These are phyloP conservation scores for Blastobotrys robertii DNA, from an alignment of 805 yeast species.

Conservation along the genomic window DNA sequence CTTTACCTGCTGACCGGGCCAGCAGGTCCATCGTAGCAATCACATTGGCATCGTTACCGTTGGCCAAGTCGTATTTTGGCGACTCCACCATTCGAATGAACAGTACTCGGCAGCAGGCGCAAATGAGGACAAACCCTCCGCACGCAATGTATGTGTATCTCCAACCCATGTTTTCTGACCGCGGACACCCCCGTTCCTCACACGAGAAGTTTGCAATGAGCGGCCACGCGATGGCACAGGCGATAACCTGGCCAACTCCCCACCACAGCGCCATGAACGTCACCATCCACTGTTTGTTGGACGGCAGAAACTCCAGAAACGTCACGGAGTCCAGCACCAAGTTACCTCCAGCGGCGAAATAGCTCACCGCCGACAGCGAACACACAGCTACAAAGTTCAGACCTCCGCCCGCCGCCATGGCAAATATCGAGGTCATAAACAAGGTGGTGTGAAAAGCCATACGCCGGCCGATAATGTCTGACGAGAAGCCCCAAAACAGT, in stretches of 20 bases:
- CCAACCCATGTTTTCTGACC: conserved; percentile 49
- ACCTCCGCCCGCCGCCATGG: conserved; percentile 47
- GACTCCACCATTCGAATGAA: conserved; percentile 41
- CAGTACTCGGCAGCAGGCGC: conserved; percentile 40
- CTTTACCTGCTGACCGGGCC: conserved; percentile 38
- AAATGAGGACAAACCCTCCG: conserved; percentile 42
- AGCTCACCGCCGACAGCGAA: conserved; percentile 36
- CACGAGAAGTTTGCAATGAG: conserved; percentile 44
- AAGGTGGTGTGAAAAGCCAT: conserved; percentile 43
- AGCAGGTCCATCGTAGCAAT: conserved; percentile 36
- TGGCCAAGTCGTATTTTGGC: conserved; percentile 44
- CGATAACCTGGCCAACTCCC: conserved; percentile 53
- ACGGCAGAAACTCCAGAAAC: conserved; percentile 44
- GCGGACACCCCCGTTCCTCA: conserved; percentile 35
- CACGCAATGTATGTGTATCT: conserved; percentile 46
- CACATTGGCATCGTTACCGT: conserved; percentile 44
- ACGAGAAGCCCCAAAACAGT: conserved; percentile 46
- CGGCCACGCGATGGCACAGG: conserved; percentile 46
- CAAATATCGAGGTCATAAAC: conserved; percentile 39
- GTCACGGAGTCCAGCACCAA: conserved; percentile 45
- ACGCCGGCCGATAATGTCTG: conserved; percentile 46
- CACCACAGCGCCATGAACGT: conserved; percentile 51
- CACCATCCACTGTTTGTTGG: conserved; percentile 40
- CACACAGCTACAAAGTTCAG: conserved; percentile 40
- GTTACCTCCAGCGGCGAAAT: conserved; percentile 48